Conservation (phyloP, 2,329 filamentous ascomycete genomes). For the Hypoxylon sp. region DNA sequence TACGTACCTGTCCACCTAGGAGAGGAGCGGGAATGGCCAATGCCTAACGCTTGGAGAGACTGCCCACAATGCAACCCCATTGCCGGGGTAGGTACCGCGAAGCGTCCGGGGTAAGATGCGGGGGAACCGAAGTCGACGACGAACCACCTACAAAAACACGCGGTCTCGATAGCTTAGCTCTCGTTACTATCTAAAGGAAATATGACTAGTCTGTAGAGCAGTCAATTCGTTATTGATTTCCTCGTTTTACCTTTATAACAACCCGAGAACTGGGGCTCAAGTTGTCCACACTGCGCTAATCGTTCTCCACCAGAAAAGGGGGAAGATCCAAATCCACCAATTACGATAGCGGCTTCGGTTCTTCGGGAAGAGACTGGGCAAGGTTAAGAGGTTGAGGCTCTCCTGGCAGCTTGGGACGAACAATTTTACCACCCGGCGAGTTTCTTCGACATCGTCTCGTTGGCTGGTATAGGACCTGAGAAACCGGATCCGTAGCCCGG, state of each 20-base stretch:
- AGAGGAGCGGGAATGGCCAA: no score
- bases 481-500: neutral
- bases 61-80: neutral
- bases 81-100: neutral
- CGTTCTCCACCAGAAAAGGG: constrained; percentile 1
- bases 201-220: neutral
- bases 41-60: neutral
- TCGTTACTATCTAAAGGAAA: neutral
- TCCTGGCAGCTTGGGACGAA: neutral
- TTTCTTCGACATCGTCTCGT: neutral
- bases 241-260: neutral
- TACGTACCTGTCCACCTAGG: no score
- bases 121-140: neutral
- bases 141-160: neutral
- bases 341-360: neutral
- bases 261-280: neutral
- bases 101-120: constrained; percentile 7
- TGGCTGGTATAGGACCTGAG: no score
- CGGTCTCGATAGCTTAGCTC: neutral
- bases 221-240: neutral
- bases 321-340: neutral
- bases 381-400: constrained; percentile 2
- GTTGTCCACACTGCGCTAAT: neutral
- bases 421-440: neutral
- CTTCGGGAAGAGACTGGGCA: neutral